These are phyloP conservation scores for Hericium coralloides DNA, from an alignment of 768 basidiomycete genomes.

Conservation along the genomic window DNA sequence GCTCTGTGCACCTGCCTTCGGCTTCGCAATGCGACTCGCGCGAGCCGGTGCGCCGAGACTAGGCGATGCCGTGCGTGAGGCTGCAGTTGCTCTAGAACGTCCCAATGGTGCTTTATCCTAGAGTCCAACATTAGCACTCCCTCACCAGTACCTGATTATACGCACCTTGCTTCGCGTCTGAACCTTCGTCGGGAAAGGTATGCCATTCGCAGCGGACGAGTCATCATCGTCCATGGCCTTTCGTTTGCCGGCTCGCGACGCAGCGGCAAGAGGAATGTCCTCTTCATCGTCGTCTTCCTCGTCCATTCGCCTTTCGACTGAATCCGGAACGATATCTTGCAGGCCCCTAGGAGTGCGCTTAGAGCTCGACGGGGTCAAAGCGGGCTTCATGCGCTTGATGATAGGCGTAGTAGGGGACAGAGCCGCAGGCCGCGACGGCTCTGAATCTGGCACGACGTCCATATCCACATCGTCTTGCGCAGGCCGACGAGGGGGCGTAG, in stretches of 20 bases:
- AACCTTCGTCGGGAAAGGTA: neutral
- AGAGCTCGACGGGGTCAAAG: neutral
- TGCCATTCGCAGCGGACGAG: neutral
- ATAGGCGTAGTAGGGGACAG: constrained; percentile 2
- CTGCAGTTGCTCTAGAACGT: neutral
- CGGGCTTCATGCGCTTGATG: neutral
- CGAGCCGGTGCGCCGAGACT: neutral
- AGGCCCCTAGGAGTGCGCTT: neutral
- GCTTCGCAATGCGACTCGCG: neutral
- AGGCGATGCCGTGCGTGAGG: neutral
- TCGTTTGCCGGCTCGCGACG: constrained; percentile 3
- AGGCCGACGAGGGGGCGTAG: neutral
- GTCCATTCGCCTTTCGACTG: constrained; percentile 6
- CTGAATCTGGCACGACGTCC: constrained; percentile 59
- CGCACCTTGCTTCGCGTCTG: neutral
- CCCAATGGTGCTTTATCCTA: neutral
- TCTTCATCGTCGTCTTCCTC: constrained; percentile 28
- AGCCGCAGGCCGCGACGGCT: constrained; percentile 33
- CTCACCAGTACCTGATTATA: neutral
- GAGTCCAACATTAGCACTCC: neutral
- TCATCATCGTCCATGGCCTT: constrained; percentile 16
- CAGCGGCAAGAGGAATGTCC: constrained; percentile 35
- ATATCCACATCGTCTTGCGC: constrained; percentile 16
- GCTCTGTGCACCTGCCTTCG: constrained; percentile 9
- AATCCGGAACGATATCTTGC: neutral